phyloP scores from a whole-genome alignment of 2,329 filamentous ascomycete genomes.

The Penicillium paneum region DNA sequence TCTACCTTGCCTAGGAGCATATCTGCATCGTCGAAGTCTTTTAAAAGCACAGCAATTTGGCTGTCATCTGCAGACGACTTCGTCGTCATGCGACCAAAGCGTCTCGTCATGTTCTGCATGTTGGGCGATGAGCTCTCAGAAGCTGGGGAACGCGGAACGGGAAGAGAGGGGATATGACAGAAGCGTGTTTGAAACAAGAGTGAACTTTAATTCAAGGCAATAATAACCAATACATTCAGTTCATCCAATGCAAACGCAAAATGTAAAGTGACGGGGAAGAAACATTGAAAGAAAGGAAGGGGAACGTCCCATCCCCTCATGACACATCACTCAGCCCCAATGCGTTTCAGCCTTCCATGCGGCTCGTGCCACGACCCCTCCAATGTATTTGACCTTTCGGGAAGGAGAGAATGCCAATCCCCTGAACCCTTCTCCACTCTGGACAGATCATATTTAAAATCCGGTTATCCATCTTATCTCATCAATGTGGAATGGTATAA shows the following conservation, averaged over 20 bases:
- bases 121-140: constrained; percentile 11
- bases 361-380: constrained; percentile 13
- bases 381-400: background rate
- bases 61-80: constrained; percentile 71
- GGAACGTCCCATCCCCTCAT: background rate
- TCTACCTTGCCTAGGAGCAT: constrained; percentile 67
- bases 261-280: background rate
- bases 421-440: background rate
- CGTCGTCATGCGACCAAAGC: constrained; percentile 66
- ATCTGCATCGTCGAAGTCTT: constrained; percentile 78
- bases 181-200: background rate
- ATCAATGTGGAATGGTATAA: background rate
- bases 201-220: background rate
- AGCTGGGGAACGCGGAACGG: background rate
- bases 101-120: constrained; percentile 60
- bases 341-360: constrained; percentile 22
- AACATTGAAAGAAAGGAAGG: background rate
- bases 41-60: constrained; percentile 69
- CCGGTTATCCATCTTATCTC: background rate
- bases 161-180: background rate
- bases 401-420: background rate
- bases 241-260: background rate
- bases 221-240: no score
- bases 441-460: background rate
- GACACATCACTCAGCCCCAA: constrained; percentile 6